phyloP scores from a whole-genome alignment of 1,284 basidiomycete species.

The Wallemia ichthyophaga region DNA sequence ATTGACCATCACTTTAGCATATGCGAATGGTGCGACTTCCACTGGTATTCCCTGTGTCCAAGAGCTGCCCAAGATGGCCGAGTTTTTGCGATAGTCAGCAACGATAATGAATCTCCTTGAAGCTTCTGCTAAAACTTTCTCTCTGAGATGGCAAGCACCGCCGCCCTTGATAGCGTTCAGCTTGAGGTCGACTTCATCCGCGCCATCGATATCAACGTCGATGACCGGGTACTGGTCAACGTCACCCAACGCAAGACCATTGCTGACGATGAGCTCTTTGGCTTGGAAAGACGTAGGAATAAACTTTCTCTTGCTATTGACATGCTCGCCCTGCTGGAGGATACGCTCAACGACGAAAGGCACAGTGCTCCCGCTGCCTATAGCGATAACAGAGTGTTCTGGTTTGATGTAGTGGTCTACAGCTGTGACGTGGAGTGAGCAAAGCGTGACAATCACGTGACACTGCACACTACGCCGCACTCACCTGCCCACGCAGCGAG shows the following conservation, averaged over 20 bases:
- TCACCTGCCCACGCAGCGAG: slow-evolving; percentile 50
- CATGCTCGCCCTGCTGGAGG: slow-evolving; percentile 41
- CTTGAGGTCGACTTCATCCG: slow-evolving; percentile 68
- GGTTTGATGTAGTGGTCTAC: slow-evolving; percentile 66
- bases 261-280: slow-evolving; percentile 67
- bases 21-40: slow-evolving; percentile 88
- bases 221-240: slow-evolving; percentile 66
- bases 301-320: slow-evolving; percentile 55
- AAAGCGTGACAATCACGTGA: too few species aligned
- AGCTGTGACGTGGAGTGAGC: slow-evolving; percentile 18
- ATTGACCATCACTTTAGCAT: slow-evolving; percentile 48
- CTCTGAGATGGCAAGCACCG: slow-evolving; percentile 81
- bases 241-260: slow-evolving; percentile 56
- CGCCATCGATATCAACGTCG: slow-evolving; percentile 89
- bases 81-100: slow-evolving; percentile 79
- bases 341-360: slow-evolving; percentile 93
- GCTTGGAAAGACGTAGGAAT: slow-evolving; percentile 84
- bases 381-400: slow-evolving; percentile 65
- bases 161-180: slow-evolving; percentile 95
- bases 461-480: too few species aligned
- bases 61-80: not conserved
- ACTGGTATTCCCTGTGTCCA: slow-evolving; percentile 73
- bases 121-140: slow-evolving; percentile 89
- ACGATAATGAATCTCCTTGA: slow-evolving; percentile 50
- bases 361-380: slow-evolving; percentile 83